These are phyloP conservation scores for Moricandia moricandioides DNA, from an alignment of 345 rosid species.

Conservation along the genomic window DNA sequence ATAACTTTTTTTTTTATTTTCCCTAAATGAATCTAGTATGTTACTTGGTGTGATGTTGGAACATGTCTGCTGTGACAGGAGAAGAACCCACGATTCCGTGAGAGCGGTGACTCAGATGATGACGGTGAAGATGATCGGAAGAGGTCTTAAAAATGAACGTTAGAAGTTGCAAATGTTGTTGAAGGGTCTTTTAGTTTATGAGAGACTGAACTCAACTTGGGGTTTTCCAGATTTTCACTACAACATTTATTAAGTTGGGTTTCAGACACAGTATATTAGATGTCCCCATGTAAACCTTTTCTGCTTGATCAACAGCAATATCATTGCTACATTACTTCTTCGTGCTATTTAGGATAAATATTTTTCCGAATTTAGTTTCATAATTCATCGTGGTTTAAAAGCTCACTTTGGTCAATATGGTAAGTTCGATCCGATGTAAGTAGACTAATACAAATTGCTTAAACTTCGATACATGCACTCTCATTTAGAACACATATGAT, in stretches of 20 bases:
- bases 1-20: too few relatives aligned
- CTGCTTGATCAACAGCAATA: too few relatives aligned
- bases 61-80: constrained; percentile 50
- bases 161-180: constrained; percentile 15
- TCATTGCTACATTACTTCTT: too few relatives aligned
- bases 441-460: neutral
- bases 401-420: too few relatives aligned
- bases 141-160: constrained; percentile 41
- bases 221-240: neutral
- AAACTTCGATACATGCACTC: constrained; percentile 3
- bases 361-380: too few relatives aligned
- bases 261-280: too few relatives aligned
- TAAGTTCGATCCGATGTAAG: too few relatives aligned
- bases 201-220: neutral
- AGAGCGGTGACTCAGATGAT: constrained; percentile 91
- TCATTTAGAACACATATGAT: constrained; percentile 4
- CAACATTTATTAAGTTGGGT: neutral
- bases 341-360: too few relatives aligned
- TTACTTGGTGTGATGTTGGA: neutral
- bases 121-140: constrained; percentile 82
- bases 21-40: too few relatives aligned
- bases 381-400: too few relatives aligned
- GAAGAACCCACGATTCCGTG: constrained; percentile 97
- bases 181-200: constrained; percentile 16
- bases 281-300: too few relatives aligned